Evolutionary conservation across 331 rosid species (phyloP).

Genomic region (Telfairia occidentalis): DNA sequence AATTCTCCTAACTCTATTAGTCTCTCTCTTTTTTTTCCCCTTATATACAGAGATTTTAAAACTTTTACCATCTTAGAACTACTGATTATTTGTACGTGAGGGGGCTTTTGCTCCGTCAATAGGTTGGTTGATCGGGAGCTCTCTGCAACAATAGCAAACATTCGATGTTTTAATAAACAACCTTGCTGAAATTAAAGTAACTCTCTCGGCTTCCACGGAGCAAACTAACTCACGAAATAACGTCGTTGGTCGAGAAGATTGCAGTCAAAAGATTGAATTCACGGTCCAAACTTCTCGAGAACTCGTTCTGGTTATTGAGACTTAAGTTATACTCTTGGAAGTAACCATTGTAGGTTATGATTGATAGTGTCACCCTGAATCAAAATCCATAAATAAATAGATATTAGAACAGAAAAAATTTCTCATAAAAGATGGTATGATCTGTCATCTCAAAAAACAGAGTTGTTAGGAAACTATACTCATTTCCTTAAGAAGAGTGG

Average conservation of each 20-base stretch:
- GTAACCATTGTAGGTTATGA: constrained; percentile 58
- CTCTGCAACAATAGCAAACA: neutral
- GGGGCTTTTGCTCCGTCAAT: neutral
- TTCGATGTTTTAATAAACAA: neutral
- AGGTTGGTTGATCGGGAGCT: neutral
- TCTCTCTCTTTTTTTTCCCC: too few species aligned
- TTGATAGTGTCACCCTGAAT: constrained; percentile 56
- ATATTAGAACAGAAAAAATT: neutral
- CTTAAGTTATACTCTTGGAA: constrained; percentile 63
- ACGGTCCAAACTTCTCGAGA: constrained; percentile 53
- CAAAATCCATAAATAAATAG: constrained; percentile 16
- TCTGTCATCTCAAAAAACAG: neutral
- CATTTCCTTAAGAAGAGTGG: too few species aligned
- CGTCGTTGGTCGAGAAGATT: constrained; percentile 25
- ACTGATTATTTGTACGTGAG: neutral
- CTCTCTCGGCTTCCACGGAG: neutral
- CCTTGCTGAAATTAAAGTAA: neutral
- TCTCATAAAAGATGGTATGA: constrained; percentile 5
- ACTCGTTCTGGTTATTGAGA: constrained; percentile 44
- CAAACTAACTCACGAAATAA: constrained; percentile 21
- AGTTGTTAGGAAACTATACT: too few species aligned
- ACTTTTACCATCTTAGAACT: too few species aligned
- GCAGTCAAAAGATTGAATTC: constrained; percentile 54
- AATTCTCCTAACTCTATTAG: too few species aligned
- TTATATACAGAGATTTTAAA: too few species aligned